Evolutionary conservation across 768 basidiomycete genomes (phyloP), one percentile per base, ranked within the genome.

Genomic region (Leccinum imitatum): DNA sequence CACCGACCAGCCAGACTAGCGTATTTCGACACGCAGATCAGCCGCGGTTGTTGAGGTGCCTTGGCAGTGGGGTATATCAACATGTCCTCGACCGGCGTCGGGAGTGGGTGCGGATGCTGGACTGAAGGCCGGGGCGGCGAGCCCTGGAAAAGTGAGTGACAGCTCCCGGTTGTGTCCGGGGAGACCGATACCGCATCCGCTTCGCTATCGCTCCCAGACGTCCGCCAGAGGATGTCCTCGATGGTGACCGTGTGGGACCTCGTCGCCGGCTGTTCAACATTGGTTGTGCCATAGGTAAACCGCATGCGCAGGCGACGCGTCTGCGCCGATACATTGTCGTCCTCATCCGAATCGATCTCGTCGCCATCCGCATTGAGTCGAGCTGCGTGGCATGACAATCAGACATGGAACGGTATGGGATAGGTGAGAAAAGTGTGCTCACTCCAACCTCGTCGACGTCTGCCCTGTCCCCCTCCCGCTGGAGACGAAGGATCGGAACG

Each of bases 331-430:
- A 60, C 65, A 31, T 61, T 59, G 39, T 83, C 82, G 60, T 88
- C 86, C 65, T 85, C 85, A 19, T 84, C 84, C 0, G 80, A 79
- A 3, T 84, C 76, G 58, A 87, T 80, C 67, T 87, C 85, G 60
- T 88, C 82, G 1, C 87, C 87, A 66, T 88, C 84, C 2, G 79
- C 73, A 61, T 78, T 71, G 3, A 80, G 64, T 37, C 72, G 71
- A 13, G 75, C 78, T 80, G 62, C 17, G 46, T 10, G 52, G 13
- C 6, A 14, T 23, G 33, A 6, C 13, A 35, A 56, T 64, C 50
- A 69, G 58, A 62, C 33, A 53, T 33, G 35, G 52, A 61, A 56
- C 13, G 13, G 33, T 9, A 23, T 2, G 2, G 19, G 19, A 53
- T 19, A n/a, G 23, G 23, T 13, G 8, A 48, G 41, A 59, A 63